Percentiles rank a stretch among this genome's conserved stretches.
Conservation (phyloP, 345 rosid species). For the Hypericum androsaemum region DNA sequence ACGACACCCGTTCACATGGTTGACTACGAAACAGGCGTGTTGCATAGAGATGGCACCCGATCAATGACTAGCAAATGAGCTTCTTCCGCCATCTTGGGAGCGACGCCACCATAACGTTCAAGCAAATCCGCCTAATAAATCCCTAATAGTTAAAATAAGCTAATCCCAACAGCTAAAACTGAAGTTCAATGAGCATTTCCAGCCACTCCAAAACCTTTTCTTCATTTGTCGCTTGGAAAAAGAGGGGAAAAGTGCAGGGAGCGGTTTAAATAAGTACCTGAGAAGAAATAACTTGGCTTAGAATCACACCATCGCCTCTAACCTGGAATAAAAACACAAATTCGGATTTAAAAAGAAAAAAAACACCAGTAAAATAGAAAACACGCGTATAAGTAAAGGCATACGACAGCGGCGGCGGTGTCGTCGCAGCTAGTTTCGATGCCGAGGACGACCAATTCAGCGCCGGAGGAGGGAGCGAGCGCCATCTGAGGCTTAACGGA, state of each 20-base stretch:
- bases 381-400: not conserved
- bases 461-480: conserved; percentile 10
- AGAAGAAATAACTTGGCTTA: conserved; percentile 88
- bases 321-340: conserved; percentile 35
- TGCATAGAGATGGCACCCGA: conserved; percentile 34
- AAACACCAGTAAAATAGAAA: not conserved
- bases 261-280: conserved; percentile 43
- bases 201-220: not conserved
- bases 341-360: not conserved
- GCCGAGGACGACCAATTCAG: conserved; percentile 71
- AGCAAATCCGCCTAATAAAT: conserved; percentile 67
- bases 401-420: conserved; percentile 91
- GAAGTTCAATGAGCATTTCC: not conserved
- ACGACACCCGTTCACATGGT: not conserved
- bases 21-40: not conserved
- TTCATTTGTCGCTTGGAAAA: too few species aligned
- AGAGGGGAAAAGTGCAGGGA: too few species aligned
- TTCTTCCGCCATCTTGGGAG: conserved; percentile 93
- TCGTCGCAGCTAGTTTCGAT: conserved; percentile 96
- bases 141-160: conserved; percentile 10
- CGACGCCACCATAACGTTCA: conserved; percentile 82
- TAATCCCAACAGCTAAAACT: not conserved
- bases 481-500: conserved; percentile 9
- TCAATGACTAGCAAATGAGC: conserved; percentile 77
- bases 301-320: conserved; percentile 72